Conservation (phyloP, 192 early-diverging fungal species). For the Irineochytrium annulatum region DNA sequence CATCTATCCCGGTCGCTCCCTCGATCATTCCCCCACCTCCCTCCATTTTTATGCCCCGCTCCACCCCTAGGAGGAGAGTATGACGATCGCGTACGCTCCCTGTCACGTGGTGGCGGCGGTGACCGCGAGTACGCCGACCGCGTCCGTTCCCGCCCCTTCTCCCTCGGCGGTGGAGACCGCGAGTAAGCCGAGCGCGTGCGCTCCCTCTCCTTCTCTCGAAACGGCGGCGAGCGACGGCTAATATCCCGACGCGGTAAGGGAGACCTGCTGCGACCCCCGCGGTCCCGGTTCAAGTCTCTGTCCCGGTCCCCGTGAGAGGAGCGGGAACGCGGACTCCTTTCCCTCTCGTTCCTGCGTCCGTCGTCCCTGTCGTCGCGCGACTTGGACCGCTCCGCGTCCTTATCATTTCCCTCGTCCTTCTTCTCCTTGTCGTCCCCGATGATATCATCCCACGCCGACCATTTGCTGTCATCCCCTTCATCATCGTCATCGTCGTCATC, state of each 20-base stretch:
- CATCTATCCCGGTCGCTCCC: no score
- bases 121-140: background rate
- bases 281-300: background rate
- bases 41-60: no score
- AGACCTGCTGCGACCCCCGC: background rate
- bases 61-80: no score
- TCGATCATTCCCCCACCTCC: no score
- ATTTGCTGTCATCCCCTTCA: slow-evolving; percentile 36
- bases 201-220: background rate
- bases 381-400: no score
- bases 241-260: background rate
- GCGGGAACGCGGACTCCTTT: no score
- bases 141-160: no score
- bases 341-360: no score
- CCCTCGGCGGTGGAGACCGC: background rate
- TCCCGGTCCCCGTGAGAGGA: no score
- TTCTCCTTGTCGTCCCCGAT: slow-evolving; percentile 26
- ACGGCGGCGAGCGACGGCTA: background rate
- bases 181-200: background rate
- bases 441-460: slow-evolving; percentile 43
- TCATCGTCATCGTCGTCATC: slow-evolving; percentile 37
- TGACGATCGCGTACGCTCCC: background rate
- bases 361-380: no score
- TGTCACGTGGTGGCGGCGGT: background rate
- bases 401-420: slow-evolving; percentile 1